A percentile compares a stretch with the other conserved stretches of the same genome.
These are phyloP conservation scores for Trichoderma sp. DNA, from an alignment of 2,329 filamentous ascomycete genomes.

Conservation along the genomic window DNA sequence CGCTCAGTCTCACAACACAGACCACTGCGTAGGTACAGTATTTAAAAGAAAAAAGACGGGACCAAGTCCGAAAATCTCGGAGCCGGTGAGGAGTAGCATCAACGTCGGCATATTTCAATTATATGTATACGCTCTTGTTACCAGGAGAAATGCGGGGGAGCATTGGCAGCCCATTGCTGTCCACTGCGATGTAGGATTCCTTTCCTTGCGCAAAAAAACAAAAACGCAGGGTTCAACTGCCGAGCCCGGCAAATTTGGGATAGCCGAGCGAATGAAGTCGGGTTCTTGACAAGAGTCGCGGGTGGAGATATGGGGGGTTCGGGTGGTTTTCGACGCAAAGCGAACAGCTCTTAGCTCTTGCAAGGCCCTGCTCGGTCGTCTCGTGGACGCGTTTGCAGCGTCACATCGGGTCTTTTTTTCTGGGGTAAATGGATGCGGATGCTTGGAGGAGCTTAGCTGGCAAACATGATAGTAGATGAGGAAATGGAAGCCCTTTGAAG, in stretches of 20 bases:
- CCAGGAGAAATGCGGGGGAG: slow-evolving; percentile 8
- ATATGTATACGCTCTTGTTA: not conserved
- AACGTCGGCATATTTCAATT: not conserved
- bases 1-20: not conserved
- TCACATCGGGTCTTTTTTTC: not conserved
- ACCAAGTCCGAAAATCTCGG: not conserved
- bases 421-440: not conserved
- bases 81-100: not conserved
- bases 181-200: not conserved
- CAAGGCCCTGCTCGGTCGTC: slow-evolving; percentile 7
- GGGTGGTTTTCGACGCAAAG: not conserved
- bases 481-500: not conserved
- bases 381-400: slow-evolving; percentile 2
- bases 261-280: slow-evolving; percentile 4
- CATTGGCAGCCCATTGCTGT: not conserved
- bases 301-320: slow-evolving; percentile 4
- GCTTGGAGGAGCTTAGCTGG: not conserved
- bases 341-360: not conserved
- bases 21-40: no score
- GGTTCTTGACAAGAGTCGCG: not conserved
- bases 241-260: not conserved
- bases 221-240: slow-evolving; percentile 9
- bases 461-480: not conserved
- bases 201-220: not conserved
- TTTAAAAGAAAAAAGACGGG: not conserved